phyloP scores from a whole-genome alignment of 192 early-diverging fungal genomes.

The Podochytrium sp. region DNA sequence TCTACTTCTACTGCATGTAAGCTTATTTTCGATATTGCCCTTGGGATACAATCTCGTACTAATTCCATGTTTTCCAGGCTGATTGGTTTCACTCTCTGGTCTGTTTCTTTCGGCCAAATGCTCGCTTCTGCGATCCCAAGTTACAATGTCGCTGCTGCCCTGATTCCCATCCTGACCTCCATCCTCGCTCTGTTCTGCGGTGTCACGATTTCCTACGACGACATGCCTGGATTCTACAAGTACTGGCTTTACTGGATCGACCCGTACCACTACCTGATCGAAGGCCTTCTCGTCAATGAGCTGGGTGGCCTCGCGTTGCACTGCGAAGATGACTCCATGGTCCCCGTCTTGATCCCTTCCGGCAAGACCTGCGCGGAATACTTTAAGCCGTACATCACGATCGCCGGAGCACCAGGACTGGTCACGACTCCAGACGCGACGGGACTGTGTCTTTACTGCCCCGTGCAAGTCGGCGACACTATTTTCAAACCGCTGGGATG shows the following conservation, averaged over 20 bases:
- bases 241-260: constrained; percentile 26
- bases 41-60: no score
- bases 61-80: neutral
- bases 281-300: constrained; percentile 28
- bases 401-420: constrained; percentile 22
- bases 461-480: constrained; percentile 7
- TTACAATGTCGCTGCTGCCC: constrained; percentile 58
- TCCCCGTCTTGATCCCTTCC: constrained; percentile 7
- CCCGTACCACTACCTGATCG: constrained; percentile 35
- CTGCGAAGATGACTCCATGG: constrained; percentile 14
- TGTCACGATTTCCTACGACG: constrained; percentile 60
- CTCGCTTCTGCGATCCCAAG: constrained; percentile 70
- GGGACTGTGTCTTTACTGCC: constrained; percentile 23
- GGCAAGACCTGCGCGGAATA: constrained; percentile 18
- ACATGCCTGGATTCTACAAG: constrained; percentile 18
- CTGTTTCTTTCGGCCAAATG: constrained; percentile 71
- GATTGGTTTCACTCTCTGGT: constrained; percentile 61
- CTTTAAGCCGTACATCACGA: constrained; percentile 4
- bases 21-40: no score
- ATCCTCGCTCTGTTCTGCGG: constrained; percentile 74
- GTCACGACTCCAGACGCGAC: neutral
- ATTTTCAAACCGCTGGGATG: constrained; percentile 12
- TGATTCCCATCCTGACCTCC: constrained; percentile 71
- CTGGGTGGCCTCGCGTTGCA: neutral
- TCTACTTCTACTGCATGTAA: constrained; percentile 71